A percentile compares a stretch with the other conserved stretches of the same genome.
Evolutionary conservation across 768 basidiomycete genomes (phyloP).

Genomic region (Chalciporus piperatus): DNA sequence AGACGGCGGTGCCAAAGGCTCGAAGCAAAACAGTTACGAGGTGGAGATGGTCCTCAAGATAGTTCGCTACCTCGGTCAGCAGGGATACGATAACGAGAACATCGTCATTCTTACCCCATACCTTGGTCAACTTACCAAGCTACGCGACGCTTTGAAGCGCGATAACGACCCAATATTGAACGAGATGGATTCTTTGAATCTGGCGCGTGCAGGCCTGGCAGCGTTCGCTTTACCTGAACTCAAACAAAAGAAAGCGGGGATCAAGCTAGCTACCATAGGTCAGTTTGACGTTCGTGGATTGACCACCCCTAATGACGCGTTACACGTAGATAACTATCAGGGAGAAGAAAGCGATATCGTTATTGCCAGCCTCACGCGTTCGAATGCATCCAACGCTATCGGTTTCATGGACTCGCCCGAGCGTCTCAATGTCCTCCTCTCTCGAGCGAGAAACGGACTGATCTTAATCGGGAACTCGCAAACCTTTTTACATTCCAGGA

Average conservation of each 20-base stretch:
- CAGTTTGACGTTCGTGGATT: neutral
- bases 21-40: constrained; percentile 62
- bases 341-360: constrained; percentile 74
- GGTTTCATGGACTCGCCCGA: constrained; percentile 73
- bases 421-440: constrained; percentile 67
- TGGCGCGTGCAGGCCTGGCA: constrained; percentile 53
- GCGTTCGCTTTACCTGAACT: constrained; percentile 28
- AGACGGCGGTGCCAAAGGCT: constrained; percentile 45
- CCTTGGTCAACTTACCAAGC: constrained; percentile 55
- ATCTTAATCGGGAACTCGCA: constrained; percentile 64
- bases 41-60: constrained; percentile 63
- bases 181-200: constrained; percentile 58
- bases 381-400: constrained; percentile 53
- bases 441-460: constrained; percentile 60
- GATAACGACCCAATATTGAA: constrained; percentile 56
- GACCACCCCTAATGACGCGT: too few relatives aligned
- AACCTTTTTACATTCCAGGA: constrained; percentile 44
- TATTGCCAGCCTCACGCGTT: constrained; percentile 56
- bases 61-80: constrained; percentile 60
- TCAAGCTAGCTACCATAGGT: constrained; percentile 72
- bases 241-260: constrained; percentile 34
- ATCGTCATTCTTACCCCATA: constrained; percentile 72
- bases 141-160: constrained; percentile 43
- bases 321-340: constrained; percentile 62
- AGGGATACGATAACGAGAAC: constrained; percentile 60